Evolutionary conservation across 78 protist species (phyloP).

Genomic region (Protostelium mycophagum): DNA sequence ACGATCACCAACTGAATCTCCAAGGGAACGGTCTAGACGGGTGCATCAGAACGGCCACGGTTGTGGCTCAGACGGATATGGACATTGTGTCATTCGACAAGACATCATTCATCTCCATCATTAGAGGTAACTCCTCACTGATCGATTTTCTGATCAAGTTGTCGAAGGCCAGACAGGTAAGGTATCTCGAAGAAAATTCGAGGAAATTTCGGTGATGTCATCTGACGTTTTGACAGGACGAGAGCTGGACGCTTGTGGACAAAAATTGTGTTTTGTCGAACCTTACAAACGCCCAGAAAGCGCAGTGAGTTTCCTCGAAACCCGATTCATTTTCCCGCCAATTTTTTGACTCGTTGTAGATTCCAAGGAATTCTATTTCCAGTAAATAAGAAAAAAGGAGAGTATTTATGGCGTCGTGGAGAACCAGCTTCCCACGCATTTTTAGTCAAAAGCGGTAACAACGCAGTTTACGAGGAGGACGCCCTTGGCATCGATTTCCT

Average conservation of each 20-base stretch:
- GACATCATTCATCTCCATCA: not conserved
- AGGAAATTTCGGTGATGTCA: too few species aligned
- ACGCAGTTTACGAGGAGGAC: not conserved
- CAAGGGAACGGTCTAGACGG: not conserved
- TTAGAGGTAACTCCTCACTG: not conserved
- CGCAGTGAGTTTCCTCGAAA: not conserved
- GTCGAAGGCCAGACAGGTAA: not conserved
- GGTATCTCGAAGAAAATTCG: too few species aligned
- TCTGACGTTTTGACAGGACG: too few species aligned
- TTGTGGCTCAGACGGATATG: not conserved
- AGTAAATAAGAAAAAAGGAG: not conserved
- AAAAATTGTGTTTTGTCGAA: not conserved
- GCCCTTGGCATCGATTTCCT: not conserved
- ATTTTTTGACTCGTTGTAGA: too few species aligned
- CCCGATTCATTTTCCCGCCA: not conserved
- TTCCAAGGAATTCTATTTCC: not conserved
- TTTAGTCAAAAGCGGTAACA: not conserved
- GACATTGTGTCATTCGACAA: not conserved
- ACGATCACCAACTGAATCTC: too few species aligned
- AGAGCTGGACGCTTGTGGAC: not conserved
- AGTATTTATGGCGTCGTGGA: not conserved
- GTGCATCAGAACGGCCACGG: not conserved
- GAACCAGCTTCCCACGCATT: not conserved
- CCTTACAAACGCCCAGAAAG: not conserved
- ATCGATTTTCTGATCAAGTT: not conserved